Evolutionary conservation across 768 basidiomycete genomes (phyloP).

Genomic region (Boletus huronensis): DNA sequence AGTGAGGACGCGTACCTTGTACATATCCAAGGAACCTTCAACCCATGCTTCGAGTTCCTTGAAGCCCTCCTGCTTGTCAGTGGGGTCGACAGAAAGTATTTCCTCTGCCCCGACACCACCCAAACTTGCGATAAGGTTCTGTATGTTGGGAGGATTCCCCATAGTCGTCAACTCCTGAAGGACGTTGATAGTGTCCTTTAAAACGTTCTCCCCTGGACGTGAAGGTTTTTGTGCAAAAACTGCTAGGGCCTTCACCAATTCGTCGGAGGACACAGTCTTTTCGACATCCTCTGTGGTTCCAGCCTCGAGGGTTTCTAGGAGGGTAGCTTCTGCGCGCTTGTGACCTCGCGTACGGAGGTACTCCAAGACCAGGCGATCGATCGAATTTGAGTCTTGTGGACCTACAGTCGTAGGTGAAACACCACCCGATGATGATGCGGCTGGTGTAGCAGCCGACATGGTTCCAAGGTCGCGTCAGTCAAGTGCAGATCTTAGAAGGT

Average conservation of each 20-base stretch:
- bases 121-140: conserved; percentile 72
- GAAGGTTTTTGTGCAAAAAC: conserved; percentile 69
- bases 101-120: conserved; percentile 81
- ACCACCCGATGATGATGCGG: conserved; percentile 33
- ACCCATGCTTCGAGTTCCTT: conserved; percentile 86
- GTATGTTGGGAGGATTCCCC: conserved; percentile 69
- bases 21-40: conserved; percentile 88
- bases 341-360: conserved; percentile 48
- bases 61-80: conserved; percentile 83
- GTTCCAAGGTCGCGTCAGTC: not conserved
- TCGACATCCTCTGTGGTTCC: conserved; percentile 33
- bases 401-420: conserved; percentile 29
- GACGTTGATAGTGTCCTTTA: conserved; percentile 64
- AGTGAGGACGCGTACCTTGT: conserved; percentile 52
- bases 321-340: conserved; percentile 40
- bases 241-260: conserved; percentile 53
- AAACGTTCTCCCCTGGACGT: conserved; percentile 62
- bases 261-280: conserved; percentile 46
- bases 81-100: conserved; percentile 74
- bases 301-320: conserved; percentile 39
- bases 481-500: not conserved
- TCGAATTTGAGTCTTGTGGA: conserved; percentile 29
- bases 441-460: conserved; percentile 34
- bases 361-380: conserved; percentile 44
- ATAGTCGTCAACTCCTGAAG: conserved; percentile 65